Conservation (phyloP, 1,284 basidiomycete genomes). For the Papiliotrema laurentii region DNA sequence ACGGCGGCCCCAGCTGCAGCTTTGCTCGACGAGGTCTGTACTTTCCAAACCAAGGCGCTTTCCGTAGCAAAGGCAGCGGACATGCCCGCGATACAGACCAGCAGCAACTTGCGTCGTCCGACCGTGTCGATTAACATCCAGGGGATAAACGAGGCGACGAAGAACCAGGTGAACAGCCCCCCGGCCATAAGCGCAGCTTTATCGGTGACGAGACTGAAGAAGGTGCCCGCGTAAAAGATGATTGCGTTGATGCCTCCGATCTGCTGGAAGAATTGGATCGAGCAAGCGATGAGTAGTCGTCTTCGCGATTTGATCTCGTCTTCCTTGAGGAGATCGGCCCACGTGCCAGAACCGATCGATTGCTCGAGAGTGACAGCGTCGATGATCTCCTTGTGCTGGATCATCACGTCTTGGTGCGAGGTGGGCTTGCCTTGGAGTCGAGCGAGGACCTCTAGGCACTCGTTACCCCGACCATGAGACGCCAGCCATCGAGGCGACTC, state of each 20-base stretch:
- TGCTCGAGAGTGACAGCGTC: conserved; percentile 29
- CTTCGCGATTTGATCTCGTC: conserved; percentile 32
- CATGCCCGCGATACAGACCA: conserved; percentile 34
- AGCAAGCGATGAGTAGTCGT: conserved; percentile 41
- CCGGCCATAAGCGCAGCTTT: conserved; percentile 31
- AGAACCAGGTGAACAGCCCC: conserved; percentile 39
- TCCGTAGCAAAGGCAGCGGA: conserved; percentile 32
- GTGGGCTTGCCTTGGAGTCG: conserved; percentile 19
- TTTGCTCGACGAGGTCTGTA: conserved; percentile 16
- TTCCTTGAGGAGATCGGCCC: conserved; percentile 30
- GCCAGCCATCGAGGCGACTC: conserved; percentile 41
- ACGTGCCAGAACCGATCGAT: conserved; percentile 22
- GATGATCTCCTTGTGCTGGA: conserved; percentile 18
- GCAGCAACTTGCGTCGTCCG: conserved; percentile 34
- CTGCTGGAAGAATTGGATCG: conserved; percentile 46
- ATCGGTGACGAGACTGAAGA: conserved; percentile 22
- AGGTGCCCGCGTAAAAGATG: conserved; percentile 27
- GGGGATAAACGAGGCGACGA: conserved; percentile 36
- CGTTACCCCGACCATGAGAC: conserved; percentile 22
- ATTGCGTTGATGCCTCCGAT: conserved; percentile 39
- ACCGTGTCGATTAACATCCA: conserved; percentile 40
- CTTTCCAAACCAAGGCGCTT: conserved; percentile 27
- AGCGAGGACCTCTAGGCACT: conserved; percentile 25
- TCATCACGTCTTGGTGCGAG: conserved; percentile 16
- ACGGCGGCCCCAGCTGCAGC: conserved; percentile 27